These are phyloP conservation scores for Suhomyces wounanorum DNA, from an alignment of 1,139 yeast species.

Conservation along the genomic window DNA sequence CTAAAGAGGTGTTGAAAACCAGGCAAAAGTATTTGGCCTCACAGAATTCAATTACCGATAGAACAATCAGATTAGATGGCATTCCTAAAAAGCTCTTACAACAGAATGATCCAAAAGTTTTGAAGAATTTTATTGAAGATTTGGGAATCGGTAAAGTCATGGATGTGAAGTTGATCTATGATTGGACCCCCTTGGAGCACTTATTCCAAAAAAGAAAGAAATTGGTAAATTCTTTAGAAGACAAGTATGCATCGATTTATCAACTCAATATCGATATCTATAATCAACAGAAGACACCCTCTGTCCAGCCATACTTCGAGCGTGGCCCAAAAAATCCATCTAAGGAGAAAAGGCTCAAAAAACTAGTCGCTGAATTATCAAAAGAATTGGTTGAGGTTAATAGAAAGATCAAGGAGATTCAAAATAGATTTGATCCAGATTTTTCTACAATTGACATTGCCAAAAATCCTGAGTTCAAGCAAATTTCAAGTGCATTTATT, in stretches of 20 bases:
- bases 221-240: slow-evolving; percentile 44
- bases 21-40: slow-evolving; percentile 46
- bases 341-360: slow-evolving; percentile 9
- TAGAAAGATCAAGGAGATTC: slow-evolving; percentile 31
- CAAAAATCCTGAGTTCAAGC: slow-evolving; percentile 32
- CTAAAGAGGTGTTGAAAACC: slow-evolving; percentile 39
- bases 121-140: slow-evolving; percentile 58
- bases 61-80: slow-evolving; percentile 49
- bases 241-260: slow-evolving; percentile 45
- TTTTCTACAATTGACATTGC: slow-evolving; percentile 29
- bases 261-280: slow-evolving; percentile 49
- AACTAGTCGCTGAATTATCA: slow-evolving; percentile 24
- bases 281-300: slow-evolving; percentile 30
- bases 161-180: slow-evolving; percentile 55
- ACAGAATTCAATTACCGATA: slow-evolving; percentile 48
- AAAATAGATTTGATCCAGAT: slow-evolving; percentile 31
- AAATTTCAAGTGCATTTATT: slow-evolving; percentile 70
- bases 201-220: slow-evolving; percentile 39
- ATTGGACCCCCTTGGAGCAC: slow-evolving; percentile 52
- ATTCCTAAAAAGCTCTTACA: slow-evolving; percentile 49
- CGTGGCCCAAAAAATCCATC: slow-evolving; percentile 1
- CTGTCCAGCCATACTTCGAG: slow-evolving; percentile 21
- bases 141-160: slow-evolving; percentile 63
- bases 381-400: slow-evolving; percentile 29
- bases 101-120: slow-evolving; percentile 38